These are phyloP conservation scores for Rhizophagus prolifer DNA, from an alignment of 192 early-diverging fungal species.

Conservation along the genomic window DNA sequence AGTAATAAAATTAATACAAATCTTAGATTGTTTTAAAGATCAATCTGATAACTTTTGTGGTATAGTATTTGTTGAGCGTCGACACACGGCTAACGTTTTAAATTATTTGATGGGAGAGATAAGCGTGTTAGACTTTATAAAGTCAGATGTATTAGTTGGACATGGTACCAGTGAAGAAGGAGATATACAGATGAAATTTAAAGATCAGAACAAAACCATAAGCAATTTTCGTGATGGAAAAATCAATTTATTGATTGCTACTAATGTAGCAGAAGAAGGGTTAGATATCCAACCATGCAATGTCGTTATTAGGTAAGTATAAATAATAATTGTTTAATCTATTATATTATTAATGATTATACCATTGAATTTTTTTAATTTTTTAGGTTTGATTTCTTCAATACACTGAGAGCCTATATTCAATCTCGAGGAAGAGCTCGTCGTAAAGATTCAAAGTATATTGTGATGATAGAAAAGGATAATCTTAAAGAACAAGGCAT, in stretches of 20 bases:
- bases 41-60: conserved; percentile 67
- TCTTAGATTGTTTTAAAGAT: conserved; percentile 53
- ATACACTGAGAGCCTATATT: conserved; percentile 74
- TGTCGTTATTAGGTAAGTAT: conserved; percentile 66
- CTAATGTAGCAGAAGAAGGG: conserved; percentile 94
- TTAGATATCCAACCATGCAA: conserved; percentile 93
- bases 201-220: conserved; percentile 62
- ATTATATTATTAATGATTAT: background rate
- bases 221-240: conserved; percentile 62
- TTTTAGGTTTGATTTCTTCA: conserved; percentile 72
- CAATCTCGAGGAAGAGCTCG: conserved; percentile 90
- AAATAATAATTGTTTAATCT: too few relatives aligned
- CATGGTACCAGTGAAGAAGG: conserved; percentile 47
- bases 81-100: conserved; percentile 64
- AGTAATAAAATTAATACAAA: conserved; percentile 61
- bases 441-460: conserved; percentile 67
- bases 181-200: conserved; percentile 49
- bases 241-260: conserved; percentile 83
- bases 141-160: conserved; percentile 57
- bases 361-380: conserved; percentile 34
- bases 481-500: conserved; percentile 41
- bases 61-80: conserved; percentile 81
- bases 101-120: conserved; percentile 61
- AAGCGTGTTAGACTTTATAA: conserved; percentile 46
- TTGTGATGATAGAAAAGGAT: conserved; percentile 65